Evolutionary conservation across 192 early-diverging fungal species (phyloP), one percentile per base, ranked within the genome.

Genomic region (Chytriomyces confervae): DNA sequence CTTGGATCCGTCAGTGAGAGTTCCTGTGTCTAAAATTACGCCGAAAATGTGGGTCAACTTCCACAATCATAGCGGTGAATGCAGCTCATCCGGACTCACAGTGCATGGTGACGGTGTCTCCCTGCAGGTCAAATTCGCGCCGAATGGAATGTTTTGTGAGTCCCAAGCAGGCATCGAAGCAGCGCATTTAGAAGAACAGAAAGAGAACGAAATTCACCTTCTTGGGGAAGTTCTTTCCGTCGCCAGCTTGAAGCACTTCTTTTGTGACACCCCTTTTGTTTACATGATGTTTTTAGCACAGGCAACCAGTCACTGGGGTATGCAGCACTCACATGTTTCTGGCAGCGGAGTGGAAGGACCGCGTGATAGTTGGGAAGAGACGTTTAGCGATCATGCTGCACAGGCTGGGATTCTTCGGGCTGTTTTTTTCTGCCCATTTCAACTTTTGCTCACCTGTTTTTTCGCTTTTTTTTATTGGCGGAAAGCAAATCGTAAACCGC

Each of bases 1-100:
- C 82, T 92, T 88, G 23, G 63, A 81, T 72, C 95, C 95, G 64
- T 83, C 82, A 60, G 78, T 81, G 69, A 86, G 79, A 64, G 81
- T 83, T 71, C 81, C 81, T 50, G 75, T 79, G 76, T 83, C 81
- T 82, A 44, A 29, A 6, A 23, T 16, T n/a, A n/a, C n/a, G n/a
- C n/a, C n/a, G n/a, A n/a, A n/a, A n/a, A 36, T 20, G 8, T 63
- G 24, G 20, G 36, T 71, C 16, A 66, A 18, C 16, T 10, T 27
- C 27, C 9, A n/a, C 1, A 36, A 13, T 43, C 49, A 77, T n/a
- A 51, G 7, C 27, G 20, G 45, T 1, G 77, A 62, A 18, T 27
- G 48, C 16, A 10, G 50, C 0, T n/a, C 20, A 47, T 47, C 7
- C 13, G 44, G 8, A 71, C 69, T 46, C 51, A 82, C 78, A 87